Evolutionary conservation across 257 asterid genomes (phyloP), one percentile per base, ranked within the genome.

Genomic region (Jacaranda mimosifolia): DNA sequence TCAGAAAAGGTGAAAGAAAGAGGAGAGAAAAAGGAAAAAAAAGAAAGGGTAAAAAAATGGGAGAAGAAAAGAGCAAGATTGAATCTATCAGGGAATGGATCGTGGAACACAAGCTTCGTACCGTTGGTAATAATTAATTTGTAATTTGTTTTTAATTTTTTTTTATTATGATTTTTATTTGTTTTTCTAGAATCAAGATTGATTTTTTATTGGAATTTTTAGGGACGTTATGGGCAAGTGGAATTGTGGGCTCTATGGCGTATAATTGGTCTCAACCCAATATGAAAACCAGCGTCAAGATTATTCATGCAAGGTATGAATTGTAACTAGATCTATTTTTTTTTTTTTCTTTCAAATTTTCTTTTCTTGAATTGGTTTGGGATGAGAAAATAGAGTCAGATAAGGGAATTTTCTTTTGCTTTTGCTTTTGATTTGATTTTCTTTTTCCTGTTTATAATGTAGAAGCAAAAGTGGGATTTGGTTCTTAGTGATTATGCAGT

Each of bases 191-290:
- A 18, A 26, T 71, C 65, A 62, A 76, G 82, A 76, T 75, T 70
- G 70, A 17, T 55, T 77, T 76, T 67, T 77, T 70, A 42, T 42
- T 55, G 56, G 9, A 51, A 32, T 45, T 10, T 5, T 18, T 56
- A 88, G 91, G 91, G 72, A 1, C 84, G 63, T 72, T 86, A 63
- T 88, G 89, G 91, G 89, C 78, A 48, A 92, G 94, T 81, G 98
- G 96, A 74, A 84, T 92, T 9, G 85, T 89, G 78, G 96, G 97
- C 40, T 94, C 98, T 46, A 55, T 92, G 91, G 97, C 98, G 17
- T 94, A 90, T 81, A 94, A 94, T 81, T 94, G 97, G 97, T 92
- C 98, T 75, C 96, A 87, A 58, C 97, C 98, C 18, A 83, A 88
- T 36, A 94, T 94, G 99, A 94, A 94, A 79, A 86, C 96, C 48